phyloP scores from a whole-genome alignment of 768 basidiomycete genomes.

The Mycena kentingensis region DNA sequence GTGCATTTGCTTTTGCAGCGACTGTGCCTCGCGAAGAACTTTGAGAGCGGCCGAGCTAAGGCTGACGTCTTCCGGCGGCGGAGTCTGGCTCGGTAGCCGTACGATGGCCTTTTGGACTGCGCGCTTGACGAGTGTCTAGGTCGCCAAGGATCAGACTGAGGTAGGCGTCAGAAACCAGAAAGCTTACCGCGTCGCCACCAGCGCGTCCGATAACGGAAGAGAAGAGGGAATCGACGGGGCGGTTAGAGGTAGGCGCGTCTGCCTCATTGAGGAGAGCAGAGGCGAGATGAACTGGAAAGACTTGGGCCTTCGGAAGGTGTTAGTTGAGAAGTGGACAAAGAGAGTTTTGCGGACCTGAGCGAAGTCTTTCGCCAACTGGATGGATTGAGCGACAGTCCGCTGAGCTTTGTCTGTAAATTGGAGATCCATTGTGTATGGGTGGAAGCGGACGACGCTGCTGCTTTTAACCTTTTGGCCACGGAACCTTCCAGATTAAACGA shows the following conservation, averaged over 20 bases:
- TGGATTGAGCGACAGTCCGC: slow-evolving; percentile 65
- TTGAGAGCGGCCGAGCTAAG: slow-evolving; percentile 58
- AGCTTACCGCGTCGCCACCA: slow-evolving; percentile 80
- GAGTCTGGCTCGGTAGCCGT: slow-evolving; percentile 79
- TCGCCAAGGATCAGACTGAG: background rate
- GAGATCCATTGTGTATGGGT: slow-evolving; percentile 43
- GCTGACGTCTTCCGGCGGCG: slow-evolving; percentile 80
- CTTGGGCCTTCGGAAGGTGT: slow-evolving; percentile 38
- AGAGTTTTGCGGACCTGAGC: slow-evolving; percentile 60
- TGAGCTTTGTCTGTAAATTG: slow-evolving; percentile 83
- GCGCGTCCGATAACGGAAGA: slow-evolving; percentile 76
- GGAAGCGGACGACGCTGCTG: too few species aligned
- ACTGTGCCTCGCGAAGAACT: slow-evolving; percentile 75
- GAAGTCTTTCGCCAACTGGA: slow-evolving; percentile 84
- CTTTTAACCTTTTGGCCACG: too few species aligned
- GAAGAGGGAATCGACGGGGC: slow-evolving; percentile 60
- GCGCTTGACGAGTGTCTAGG: slow-evolving; percentile 66
- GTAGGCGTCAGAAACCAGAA: background rate
- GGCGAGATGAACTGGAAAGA: slow-evolving; percentile 82
- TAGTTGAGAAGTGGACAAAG: background rate
- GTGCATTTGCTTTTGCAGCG: slow-evolving; percentile 79
- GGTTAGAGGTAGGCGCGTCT: slow-evolving; percentile 31
- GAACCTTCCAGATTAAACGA: too few species aligned
- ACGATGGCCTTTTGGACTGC: slow-evolving; percentile 76
- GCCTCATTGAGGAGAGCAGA: slow-evolving; percentile 78